These are phyloP conservation scores for Entomophthora muscae DNA, from an alignment of 371 early-diverging fungal genomes.

Conservation along the genomic window DNA sequence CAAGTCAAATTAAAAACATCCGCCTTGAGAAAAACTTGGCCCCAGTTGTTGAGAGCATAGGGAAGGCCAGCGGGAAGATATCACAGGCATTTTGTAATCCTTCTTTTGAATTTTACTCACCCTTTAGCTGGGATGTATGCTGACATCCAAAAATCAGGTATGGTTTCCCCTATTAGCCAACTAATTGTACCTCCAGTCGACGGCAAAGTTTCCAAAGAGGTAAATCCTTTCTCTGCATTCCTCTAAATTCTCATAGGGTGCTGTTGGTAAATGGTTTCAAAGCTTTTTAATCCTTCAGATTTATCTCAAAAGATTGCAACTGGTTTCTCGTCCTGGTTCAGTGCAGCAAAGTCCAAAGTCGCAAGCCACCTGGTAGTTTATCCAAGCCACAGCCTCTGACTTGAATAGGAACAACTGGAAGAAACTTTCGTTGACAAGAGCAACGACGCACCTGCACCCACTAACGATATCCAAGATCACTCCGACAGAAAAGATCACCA, in stretches of 20 bases:
- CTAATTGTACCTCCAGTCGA: neutral
- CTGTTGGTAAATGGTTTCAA: neutral
- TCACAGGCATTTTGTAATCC: neutral
- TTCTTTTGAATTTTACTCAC: neutral
- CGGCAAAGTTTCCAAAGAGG: neutral
- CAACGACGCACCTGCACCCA: too few species aligned
- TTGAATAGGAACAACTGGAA: too few species aligned
- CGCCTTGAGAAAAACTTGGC: neutral
- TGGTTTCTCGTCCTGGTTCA: constrained; percentile 2
- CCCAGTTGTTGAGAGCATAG: neutral
- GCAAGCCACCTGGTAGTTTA: neutral
- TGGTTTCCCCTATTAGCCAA: neutral
- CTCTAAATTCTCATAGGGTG: neutral
- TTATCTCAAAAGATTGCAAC: neutral
- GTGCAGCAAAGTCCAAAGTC: neutral
- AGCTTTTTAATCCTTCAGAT: neutral
- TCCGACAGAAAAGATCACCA: too few species aligned
- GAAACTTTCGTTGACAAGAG: too few species aligned
- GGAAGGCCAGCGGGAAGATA: neutral
- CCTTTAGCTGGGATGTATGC: neutral
- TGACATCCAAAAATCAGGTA: neutral
- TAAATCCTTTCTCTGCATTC: neutral
- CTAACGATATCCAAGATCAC: too few species aligned
- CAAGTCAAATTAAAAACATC: too few species aligned
- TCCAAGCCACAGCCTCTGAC: too few species aligned